Base-by-base conservation (phyloP, 2,329 filamentous ascomycete genomes). In the Biscogniauxia mediterranea region DNA sequence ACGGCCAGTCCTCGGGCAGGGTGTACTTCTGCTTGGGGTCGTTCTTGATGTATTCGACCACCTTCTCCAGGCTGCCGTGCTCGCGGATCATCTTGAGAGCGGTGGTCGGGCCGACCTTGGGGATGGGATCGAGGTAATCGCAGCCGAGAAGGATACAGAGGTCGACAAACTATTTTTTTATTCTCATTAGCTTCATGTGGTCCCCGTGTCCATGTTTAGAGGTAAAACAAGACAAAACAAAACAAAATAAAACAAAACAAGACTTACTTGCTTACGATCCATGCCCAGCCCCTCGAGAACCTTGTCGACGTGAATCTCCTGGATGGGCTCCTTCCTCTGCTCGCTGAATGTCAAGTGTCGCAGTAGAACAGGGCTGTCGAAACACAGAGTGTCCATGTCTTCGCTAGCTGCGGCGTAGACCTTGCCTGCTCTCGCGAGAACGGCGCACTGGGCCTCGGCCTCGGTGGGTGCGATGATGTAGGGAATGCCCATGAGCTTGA, bases 341-440 rank as follows among this genome's bases (percentile, higher is more conserved):
- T 99, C 95, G 73, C 92, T 96, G 76, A 97, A 98, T 1, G 95
- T 99, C 65, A 99, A 84, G 78, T 99, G 93, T 55, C 95, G 86
- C 66, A 99, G 80, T 54, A 99, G 80, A 61, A 99, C 93, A 0
- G 95, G 95, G 56, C 93, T 85, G 71, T 97, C 88, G 77, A 99
- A 99, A 72, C 94, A 98, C 59, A 99, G 81, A 0, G 95, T 99
- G 74, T 99, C 95, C 95, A 99, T 99, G 78, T 99, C 95, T 78
- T 99, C 95, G 66, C 91, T 96, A 2, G 95, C 95, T 20, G 95
- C 95, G 3, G 93, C 95, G 75, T 96, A 99, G 56, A 99, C 95
- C 79, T 98, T 98, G 46, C 93, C 94, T 5, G 91, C 93, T 63
- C 90, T 84, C 0, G 95, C 95, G 64, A 99, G 82, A 50, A 89